Base-by-base conservation (phyloP, 2,329 filamentous ascomycete species). In the Tricladium varicosporioides region DNA sequence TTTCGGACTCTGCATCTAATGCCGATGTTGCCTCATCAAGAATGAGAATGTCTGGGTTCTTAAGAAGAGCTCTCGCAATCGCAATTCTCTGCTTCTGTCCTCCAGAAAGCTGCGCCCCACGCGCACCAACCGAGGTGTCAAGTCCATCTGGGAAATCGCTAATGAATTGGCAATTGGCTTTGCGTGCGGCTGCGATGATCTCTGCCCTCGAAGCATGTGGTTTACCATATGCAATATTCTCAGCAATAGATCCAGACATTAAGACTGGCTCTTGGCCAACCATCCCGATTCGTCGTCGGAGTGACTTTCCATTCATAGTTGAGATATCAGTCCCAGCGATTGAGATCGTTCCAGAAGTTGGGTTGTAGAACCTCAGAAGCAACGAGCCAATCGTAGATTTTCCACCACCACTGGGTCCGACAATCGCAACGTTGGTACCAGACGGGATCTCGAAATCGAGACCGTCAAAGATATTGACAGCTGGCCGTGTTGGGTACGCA, bases 41-140 rank as follows among this genome's bases (percentile, higher is more conserved):
- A 59, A 99, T 96, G 27, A 99, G 78, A 61, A 99, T 97, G 74
- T 99, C 94, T 0, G 95, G 95, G 61, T 97, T 85, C 74, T 97
- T 97, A 65, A 99, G 86, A 27, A 99, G 80, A 11, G 94, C 94
- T 54, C 95, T 85, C 5, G 94, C 94, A 72, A 99, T 99, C 40
- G 94, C 94, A 67, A 99, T 97, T 62, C 94, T 88, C 73, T 99
- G 94, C 76, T 97, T 97, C 74, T 99, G 94, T 0, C 94, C 94
- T 51, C 94, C 94, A 8, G 92, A 97, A 0, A 99, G 81, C 73
- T 97, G 93, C 1, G 93, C 92, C 33, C 94, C 94, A 63, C 94
- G 84, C 14, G 93, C 89, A 53, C 95, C 95, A 31, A 96, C 94
- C 62, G 89, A 89, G 0, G 94, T 99, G 69, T 99, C 93, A 5